Evolutionary conservation across 768 basidiomycete genomes (phyloP).

Genomic region (Suillus subaureus): DNA sequence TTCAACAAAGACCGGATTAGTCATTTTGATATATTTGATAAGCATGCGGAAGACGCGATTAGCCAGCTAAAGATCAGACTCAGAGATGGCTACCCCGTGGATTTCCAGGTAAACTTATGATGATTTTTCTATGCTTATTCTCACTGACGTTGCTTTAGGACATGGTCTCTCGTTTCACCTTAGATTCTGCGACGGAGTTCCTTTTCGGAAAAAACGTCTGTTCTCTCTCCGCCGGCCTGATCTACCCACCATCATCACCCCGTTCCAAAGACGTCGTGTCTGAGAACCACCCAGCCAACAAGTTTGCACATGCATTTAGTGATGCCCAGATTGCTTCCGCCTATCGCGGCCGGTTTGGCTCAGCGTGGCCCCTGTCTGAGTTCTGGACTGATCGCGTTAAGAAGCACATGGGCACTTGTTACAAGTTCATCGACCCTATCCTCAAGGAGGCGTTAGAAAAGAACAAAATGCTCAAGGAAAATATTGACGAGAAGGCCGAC

Average conservation of each 20-base stretch:
- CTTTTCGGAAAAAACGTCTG: slow-evolving; percentile 48
- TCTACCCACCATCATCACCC: slow-evolving; percentile 30
- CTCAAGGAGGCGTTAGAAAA: slow-evolving; percentile 43
- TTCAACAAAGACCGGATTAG: slow-evolving; percentile 42
- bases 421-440: slow-evolving; percentile 51
- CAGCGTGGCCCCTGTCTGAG: slow-evolving; percentile 47
- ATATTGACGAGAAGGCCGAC: slow-evolving; percentile 10
- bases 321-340: slow-evolving; percentile 37
- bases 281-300: slow-evolving; percentile 33
- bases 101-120: slow-evolving; percentile 37
- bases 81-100: slow-evolving; percentile 39
- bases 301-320: slow-evolving; percentile 43
- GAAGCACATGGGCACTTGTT: slow-evolving; percentile 42
- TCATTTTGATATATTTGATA: slow-evolving; percentile 44
- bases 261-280: slow-evolving; percentile 25
- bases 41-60: slow-evolving; percentile 36
- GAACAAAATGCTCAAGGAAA: slow-evolving; percentile 24
- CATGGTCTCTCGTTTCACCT: slow-evolving; percentile 46
- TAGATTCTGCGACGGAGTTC: slow-evolving; percentile 62
- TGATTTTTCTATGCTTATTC: slow-evolving; percentile 9
- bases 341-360: slow-evolving; percentile 38
- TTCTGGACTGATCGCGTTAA: slow-evolving; percentile 45
- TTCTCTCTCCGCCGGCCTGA: slow-evolving; percentile 40
- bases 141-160: slow-evolving; percentile 27
- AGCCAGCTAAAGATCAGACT: slow-evolving; percentile 35